phyloP scores from a whole-genome alignment of 140 eudicot genomes.

The Senecio squalidus region DNA sequence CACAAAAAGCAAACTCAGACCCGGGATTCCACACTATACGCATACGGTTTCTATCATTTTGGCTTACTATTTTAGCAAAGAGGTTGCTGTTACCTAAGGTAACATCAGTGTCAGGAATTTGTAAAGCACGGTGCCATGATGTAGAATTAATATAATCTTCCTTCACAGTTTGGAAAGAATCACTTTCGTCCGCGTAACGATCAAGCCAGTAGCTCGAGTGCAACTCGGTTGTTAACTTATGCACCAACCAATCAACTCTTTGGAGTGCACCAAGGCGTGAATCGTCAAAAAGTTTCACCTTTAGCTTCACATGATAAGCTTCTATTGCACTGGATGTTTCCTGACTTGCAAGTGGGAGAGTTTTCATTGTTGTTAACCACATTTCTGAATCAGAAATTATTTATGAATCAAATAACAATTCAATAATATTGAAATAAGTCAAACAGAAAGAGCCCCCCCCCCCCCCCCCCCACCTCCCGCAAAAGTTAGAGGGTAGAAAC shows the following conservation, averaged over 20 bases:
- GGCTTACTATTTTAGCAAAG: slow-evolving; percentile 65
- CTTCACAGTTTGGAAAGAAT: slow-evolving; percentile 74
- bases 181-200: slow-evolving; percentile 90
- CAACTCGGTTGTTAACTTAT: slow-evolving; percentile 80
- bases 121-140: slow-evolving; percentile 89
- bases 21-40: slow-evolving; percentile 90
- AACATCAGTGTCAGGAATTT: slow-evolving; percentile 65
- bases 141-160: slow-evolving; percentile 81
- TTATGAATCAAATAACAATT: neutral
- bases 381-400: slow-evolving; percentile 46
- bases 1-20: slow-evolving; percentile 92
- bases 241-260: slow-evolving; percentile 97
- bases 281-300: slow-evolving; percentile 72
- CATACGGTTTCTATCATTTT: slow-evolving; percentile 28
- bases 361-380: slow-evolving; percentile 84
- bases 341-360: slow-evolving; percentile 89
- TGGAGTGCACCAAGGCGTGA: slow-evolving; percentile 83
- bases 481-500: neutral
- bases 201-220: slow-evolving; percentile 97
- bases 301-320: slow-evolving; percentile 93
- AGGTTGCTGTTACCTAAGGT: slow-evolving; percentile 39
- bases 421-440: neutral
- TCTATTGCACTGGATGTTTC: slow-evolving; percentile 94
- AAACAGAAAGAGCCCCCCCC: neutral
- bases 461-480: too few relatives aligned